Evolutionary conservation across 305 asterid species (phyloP).

Genomic region (Fraxinus platypoda): DNA sequence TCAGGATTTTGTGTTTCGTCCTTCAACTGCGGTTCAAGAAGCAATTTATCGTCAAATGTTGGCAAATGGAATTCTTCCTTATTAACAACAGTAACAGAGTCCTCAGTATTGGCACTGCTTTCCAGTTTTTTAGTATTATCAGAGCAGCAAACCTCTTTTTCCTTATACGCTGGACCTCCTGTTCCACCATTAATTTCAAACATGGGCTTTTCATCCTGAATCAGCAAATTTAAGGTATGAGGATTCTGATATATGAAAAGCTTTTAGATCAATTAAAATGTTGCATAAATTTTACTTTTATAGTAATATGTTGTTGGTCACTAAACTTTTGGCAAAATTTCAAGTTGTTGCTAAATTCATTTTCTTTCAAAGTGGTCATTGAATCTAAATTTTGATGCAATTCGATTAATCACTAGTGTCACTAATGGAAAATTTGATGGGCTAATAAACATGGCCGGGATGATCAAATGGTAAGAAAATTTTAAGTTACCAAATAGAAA

Average conservation of each 20-base stretch:
- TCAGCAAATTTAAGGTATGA: slow-evolving; percentile 3
- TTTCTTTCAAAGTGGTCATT: background rate
- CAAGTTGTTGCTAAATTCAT: background rate
- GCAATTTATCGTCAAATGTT: slow-evolving; percentile 18
- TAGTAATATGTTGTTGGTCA: background rate
- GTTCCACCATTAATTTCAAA: slow-evolving; percentile 23
- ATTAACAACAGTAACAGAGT: slow-evolving; percentile 5
- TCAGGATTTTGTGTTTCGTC: background rate
- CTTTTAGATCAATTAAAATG: background rate
- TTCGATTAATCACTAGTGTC: no score
- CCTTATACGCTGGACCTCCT: slow-evolving; percentile 1
- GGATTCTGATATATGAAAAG: slow-evolving; percentile 2
- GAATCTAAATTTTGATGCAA: background rate
- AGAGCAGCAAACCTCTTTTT: slow-evolving; percentile 7
- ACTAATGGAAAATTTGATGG: background rate
- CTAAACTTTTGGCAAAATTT: background rate
- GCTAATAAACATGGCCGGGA: background rate
- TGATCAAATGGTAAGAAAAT: background rate
- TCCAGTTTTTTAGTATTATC: slow-evolving; percentile 14
- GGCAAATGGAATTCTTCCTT: slow-evolving; percentile 1
- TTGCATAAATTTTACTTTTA: background rate
- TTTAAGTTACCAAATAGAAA: background rate
- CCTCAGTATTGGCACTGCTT: slow-evolving; percentile 7
- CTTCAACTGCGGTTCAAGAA: slow-evolving; percentile 3
- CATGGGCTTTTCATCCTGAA: slow-evolving; percentile 38